Base-by-base conservation (phyloP, 192 early-diverging fungal genomes). In the Backusella liffmaniae region DNA sequence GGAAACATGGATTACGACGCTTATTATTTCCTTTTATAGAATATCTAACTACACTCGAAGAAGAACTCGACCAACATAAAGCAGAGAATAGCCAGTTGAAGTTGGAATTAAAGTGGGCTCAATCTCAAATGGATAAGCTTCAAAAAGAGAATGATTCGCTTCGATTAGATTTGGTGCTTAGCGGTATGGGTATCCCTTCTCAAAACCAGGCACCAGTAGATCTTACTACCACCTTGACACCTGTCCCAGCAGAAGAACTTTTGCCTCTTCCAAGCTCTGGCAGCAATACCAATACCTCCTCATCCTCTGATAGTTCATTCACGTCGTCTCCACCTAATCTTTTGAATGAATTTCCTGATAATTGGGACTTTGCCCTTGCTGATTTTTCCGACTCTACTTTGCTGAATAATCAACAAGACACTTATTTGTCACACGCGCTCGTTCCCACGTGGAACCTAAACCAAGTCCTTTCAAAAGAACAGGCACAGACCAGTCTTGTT, bases 121-220 rank as follows among this genome's bases (percentile, higher is more conserved):
- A 51, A 37, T 39, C 66, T 62, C 73, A 73, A 15, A 74, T 79
- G 36, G 66, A 70, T 26, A 51, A 62, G 23, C 46, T 79, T 10
- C 72, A 79, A 70, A 73, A 68, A 46, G 77, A 79, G 49, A 79
- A 79, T 62, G 77, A 79, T 66, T 66, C 66, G 21, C 73, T 79
- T 34, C 65, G 77, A 12, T 34, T 79, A 18, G 73, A 79, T 53
- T 35, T 79, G 15, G 44, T 73, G 9, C 49, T 79, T 34, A 29
- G 56, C 16, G 72, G 56, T 0, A 73, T 65, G 36, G 32, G 41
- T 18, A 49, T 72, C 26, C 35, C 67, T 41, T 23, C 67, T 69
- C n/a, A 35, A 34, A 53, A 21, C 9, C 26, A 44, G n/a, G 4
- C 56, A 29, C 23, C 56, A 29, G 56, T 62, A 29, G 12, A 62